Evolutionary conservation across 257 asterid genomes (phyloP).

Genomic region (Schizonepeta tenuifolia): DNA sequence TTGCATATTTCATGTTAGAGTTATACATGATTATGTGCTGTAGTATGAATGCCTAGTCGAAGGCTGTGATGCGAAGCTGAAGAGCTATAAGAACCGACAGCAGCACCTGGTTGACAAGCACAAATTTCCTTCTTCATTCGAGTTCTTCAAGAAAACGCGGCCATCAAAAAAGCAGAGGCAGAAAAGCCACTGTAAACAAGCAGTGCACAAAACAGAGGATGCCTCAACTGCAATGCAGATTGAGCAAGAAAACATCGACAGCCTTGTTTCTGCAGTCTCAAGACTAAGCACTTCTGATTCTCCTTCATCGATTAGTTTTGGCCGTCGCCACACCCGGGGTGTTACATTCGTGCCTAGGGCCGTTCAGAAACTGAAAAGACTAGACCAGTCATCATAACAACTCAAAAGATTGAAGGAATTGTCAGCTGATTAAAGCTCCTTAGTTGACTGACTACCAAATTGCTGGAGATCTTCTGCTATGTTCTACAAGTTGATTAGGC

Average conservation of each 20-base stretch:
- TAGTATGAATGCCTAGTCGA: constrained; percentile 97
- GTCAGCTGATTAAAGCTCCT: constrained; percentile 21
- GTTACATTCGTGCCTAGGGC: constrained; percentile 75
- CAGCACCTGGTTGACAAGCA: constrained; percentile 93
- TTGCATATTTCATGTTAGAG: neutral
- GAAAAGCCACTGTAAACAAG: constrained; percentile 49
- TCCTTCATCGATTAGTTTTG: constrained; percentile 84
- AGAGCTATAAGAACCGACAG: constrained; percentile 86
- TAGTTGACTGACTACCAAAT: neutral
- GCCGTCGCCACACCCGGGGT: constrained; percentile 72
- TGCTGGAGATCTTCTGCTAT: constrained; percentile 7
- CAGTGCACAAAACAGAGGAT: constrained; percentile 40
- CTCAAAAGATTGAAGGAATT: constrained; percentile 24
- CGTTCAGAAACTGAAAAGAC: constrained; percentile 53
- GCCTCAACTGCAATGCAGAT: constrained; percentile 68
- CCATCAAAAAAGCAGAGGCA: constrained; percentile 90
- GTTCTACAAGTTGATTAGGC: neutral
- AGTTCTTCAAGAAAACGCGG: constrained; percentile 77
- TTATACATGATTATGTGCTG: constrained; percentile 21
- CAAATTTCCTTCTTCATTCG: constrained; percentile 77
- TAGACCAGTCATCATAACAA: constrained; percentile 31
- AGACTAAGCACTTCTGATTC: constrained; percentile 79
- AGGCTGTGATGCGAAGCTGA: constrained; percentile 83
- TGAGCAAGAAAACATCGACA: constrained; percentile 69
- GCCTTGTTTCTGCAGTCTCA: constrained; percentile 81